Evolutionary conservation across 768 basidiomycete genomes (phyloP).

Genomic region (Boletus patriciae): DNA sequence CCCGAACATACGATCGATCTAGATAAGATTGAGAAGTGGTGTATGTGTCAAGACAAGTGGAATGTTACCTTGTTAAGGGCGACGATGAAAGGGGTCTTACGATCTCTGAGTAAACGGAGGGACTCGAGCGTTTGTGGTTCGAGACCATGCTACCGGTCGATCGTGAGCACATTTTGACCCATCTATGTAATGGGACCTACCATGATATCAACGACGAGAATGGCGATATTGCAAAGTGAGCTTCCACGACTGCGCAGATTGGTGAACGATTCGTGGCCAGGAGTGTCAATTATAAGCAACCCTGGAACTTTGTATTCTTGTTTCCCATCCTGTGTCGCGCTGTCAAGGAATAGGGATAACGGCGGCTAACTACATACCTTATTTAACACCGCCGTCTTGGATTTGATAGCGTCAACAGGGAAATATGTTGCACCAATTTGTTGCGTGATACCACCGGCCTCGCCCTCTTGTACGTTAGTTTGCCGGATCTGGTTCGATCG

Average conservation of each 20-base stretch:
- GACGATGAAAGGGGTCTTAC: conserved; percentile 98
- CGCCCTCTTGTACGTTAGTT: conserved; percentile 99
- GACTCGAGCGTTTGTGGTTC: conserved; percentile 99
- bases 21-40: conserved; percentile 8
- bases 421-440: conserved; percentile 99
- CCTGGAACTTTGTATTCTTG: conserved; percentile 98
- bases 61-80: conserved; percentile 85
- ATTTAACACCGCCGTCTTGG: conserved; percentile 93
- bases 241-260: conserved; percentile 95
- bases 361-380: conserved; percentile 45
- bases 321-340: conserved; percentile 54
- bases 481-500: conserved; percentile 77
- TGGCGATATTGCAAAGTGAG: conserved; percentile 97
- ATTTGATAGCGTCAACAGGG: conserved; percentile 91
- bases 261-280: conserved; percentile 99
- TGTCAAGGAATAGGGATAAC: conserved; percentile 8
- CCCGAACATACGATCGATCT: conserved; percentile 98
- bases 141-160: conserved; percentile 75
- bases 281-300: conserved; percentile 94
- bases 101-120: conserved; percentile 83
- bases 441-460: conserved; percentile 99
- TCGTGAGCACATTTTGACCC: conserved; percentile 1
- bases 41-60: conserved; percentile 1
- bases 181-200: conserved; percentile 39
- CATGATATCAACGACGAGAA: conserved; percentile 98